Conservation (phyloP, 1,139 yeast species). For the Pichia terricola region DNA sequence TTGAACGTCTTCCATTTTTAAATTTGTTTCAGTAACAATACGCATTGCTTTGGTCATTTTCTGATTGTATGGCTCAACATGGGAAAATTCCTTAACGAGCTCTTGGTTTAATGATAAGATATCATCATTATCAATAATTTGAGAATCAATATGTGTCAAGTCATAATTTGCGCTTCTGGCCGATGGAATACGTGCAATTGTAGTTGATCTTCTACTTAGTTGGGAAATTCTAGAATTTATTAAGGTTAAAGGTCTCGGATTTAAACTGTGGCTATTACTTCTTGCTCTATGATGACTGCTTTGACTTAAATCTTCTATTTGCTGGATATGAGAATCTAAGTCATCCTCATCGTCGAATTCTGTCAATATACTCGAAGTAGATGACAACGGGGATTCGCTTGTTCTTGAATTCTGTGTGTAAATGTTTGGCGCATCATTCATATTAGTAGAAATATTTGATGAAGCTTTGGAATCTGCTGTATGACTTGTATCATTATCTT, state of each 20-base stretch:
- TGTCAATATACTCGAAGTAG: constrained; percentile 5
- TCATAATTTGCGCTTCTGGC: constrained; percentile 17
- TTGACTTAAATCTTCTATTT: not conserved
- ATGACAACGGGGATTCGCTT: constrained; percentile 8
- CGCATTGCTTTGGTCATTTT: constrained; percentile 20
- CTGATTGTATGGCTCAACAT: constrained; percentile 24
- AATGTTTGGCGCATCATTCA: not conserved
- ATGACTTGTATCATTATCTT: not conserved
- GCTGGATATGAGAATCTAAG: not conserved
- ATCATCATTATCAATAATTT: constrained; percentile 3
- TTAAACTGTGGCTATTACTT: not conserved
- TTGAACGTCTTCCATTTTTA: constrained; percentile 23
- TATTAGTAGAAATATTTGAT: not conserved
- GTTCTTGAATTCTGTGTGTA: not conserved
- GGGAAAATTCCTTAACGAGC: constrained; percentile 25
- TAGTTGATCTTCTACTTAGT: constrained; percentile 8
- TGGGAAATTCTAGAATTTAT: constrained; percentile 6
- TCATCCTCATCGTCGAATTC: not conserved
- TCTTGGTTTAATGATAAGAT: constrained; percentile 18
- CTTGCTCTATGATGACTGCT: not conserved
- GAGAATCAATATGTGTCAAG: constrained; percentile 1
- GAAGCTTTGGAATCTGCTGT: not conserved
- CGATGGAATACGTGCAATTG: constrained; percentile 23
- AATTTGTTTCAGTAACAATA: constrained; percentile 26
- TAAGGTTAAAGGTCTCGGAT: constrained; percentile 8